Conservation (phyloP, 106 monocot species). For the Dactylorhiza incarnata region DNA sequence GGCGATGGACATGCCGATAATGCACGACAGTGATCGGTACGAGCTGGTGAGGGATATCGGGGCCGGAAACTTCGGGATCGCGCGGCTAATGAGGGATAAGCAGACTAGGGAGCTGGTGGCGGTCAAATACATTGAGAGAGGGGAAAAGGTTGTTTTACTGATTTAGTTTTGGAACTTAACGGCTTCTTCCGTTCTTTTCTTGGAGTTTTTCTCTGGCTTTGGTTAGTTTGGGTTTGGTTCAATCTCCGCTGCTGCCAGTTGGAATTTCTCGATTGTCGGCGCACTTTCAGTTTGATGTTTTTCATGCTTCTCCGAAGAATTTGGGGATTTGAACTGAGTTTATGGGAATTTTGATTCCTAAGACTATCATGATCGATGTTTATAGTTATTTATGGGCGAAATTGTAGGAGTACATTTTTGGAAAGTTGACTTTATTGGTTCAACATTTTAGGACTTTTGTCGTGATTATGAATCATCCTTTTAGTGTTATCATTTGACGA, state of each 20-base stretch:
- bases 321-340: background rate
- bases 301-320: background rate
- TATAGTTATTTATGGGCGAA: background rate
- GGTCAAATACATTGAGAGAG: constrained; percentile 88
- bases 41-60: constrained; percentile 85
- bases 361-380: background rate
- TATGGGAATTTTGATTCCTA: background rate
- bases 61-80: constrained; percentile 84
- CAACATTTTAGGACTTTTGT: background rate
- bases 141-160: constrained; percentile 55
- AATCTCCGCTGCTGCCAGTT: background rate
- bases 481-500: background rate
- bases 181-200: background rate
- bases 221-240: background rate
- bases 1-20: constrained; percentile 78
- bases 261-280: background rate
- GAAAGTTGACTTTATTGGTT: background rate
- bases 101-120: constrained; percentile 73
- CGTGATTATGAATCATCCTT: background rate
- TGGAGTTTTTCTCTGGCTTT: background rate
- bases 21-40: constrained; percentile 94
- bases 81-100: constrained; percentile 81
- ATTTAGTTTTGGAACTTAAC: background rate
- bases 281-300: background rate
- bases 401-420: background rate